Base-by-base conservation (phyloP, 2,329 filamentous ascomycete genomes). In the Teratosphaeria epicoccoides region DNA sequence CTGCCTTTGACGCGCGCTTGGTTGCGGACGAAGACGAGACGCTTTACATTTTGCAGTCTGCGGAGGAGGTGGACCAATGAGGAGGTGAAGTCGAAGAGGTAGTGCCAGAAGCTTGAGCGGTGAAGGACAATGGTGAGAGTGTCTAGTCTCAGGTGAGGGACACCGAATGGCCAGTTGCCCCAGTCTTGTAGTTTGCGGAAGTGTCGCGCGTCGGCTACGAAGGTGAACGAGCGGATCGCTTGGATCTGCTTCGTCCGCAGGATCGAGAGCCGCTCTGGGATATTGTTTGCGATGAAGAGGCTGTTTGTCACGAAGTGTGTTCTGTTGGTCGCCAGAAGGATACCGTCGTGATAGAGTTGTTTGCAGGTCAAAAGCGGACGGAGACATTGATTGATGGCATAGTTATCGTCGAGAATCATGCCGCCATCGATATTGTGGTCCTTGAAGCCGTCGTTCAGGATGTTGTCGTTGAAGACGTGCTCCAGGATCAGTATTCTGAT, bases 221-320 rank as follows among this genome's bases (percentile, higher is more conserved):
- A 56, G 45, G 61, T 55, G 23, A 71, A 55, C 10, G 57, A 64
- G 14, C 69, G 62, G 10, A 73, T 52, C 1, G 63, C 60, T 25
- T 46, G 26, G 2, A 69, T 56, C 43, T 66, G 66, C 22, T 61
- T 60, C 24, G 52, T 50, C 5, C 58, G 57, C 2, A 69, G 59
- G 5, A 46, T 52, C 4, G 50, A 50, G 0, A 69, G 50, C 6
- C 61, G 59, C 5, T 58, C 49, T 24, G 61, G 60, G 17, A 68
- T 62, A 26, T 63, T 54, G 49, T 46, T 54, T 14, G 53, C 33
- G 17, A 52, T 54, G 57, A 66, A 68, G n/a, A 66, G 61, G 47
- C 63, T 67, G 12, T 60, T 60, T 20, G 70, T 52, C 2, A 66
- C 49, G 59, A 73, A 73, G 17, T 53, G 59, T 0, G 70, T 71